These are phyloP conservation scores for Suillus discolor DNA, from an alignment of 768 basidiomycete genomes.

Conservation along the genomic window DNA sequence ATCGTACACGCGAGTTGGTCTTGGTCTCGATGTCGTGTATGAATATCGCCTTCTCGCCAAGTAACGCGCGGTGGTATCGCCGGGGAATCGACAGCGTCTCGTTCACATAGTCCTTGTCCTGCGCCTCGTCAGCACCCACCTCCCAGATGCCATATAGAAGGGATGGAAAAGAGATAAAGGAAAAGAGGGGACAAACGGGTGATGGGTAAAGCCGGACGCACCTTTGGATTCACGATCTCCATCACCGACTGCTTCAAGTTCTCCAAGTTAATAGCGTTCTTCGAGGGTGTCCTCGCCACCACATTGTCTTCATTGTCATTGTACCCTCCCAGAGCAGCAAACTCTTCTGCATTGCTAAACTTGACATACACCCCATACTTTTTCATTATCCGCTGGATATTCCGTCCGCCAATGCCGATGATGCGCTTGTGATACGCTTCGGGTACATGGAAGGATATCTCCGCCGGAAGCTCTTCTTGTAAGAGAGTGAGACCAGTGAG, in stretches of 20 bases:
- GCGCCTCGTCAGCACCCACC: conserved; percentile 1
- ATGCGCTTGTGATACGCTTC: conserved; percentile 99
- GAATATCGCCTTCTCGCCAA: conserved; percentile 96
- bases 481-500: conserved; percentile 86
- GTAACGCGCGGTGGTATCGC: conserved; percentile 90
- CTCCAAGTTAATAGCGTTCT: conserved; percentile 94
- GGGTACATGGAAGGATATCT: conserved; percentile 98
- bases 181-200: conserved; percentile 6
- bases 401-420: conserved; percentile 96
- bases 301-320: conserved; percentile 99
- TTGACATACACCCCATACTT: conserved; percentile 99
- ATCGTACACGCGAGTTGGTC: conserved; percentile 90
- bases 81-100: conserved; percentile 94
- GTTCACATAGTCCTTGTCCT: conserved; percentile 97
- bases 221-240: conserved; percentile 97
- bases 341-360: conserved; percentile 97
- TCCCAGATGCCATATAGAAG: background rate
- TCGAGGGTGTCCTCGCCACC: conserved; percentile 95
- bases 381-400: conserved; percentile 99
- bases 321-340: conserved; percentile 91
- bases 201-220: conserved; percentile 32
- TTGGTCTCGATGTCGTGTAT: conserved; percentile 96
- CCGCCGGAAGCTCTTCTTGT: conserved; percentile 97
- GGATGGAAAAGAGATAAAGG: conserved; percentile 1
- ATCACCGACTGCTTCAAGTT: conserved; percentile 95